Conservation (phyloP, 306 rosid genomes). For the Castanopsis chinensis region DNA sequence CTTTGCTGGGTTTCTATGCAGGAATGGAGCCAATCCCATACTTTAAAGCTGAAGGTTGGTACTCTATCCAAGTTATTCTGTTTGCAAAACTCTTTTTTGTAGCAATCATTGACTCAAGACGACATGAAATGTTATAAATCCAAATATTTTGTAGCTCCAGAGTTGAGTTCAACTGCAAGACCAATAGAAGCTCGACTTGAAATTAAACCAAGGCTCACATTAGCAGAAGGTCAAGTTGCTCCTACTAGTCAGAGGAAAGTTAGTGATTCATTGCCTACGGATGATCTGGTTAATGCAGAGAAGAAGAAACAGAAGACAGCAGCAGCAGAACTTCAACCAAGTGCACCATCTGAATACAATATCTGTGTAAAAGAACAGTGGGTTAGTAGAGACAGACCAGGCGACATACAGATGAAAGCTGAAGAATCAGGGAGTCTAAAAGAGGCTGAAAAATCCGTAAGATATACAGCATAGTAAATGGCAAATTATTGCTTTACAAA, state of each 20-base stretch:
- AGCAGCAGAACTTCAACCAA: neutral
- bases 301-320: neutral
- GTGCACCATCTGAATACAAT: neutral
- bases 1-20: neutral
- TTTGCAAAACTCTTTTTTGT: neutral
- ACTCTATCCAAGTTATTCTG: neutral
- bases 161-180: neutral
- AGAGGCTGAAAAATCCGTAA: neutral
- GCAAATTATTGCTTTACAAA: neutral
- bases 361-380: neutral
- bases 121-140: neutral
- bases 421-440: neutral
- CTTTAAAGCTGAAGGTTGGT: neutral
- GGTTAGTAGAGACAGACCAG: neutral
- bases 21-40: neutral
- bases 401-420: neutral
- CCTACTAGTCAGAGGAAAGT: neutral
- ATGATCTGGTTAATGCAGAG: neutral
- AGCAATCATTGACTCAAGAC: neutral
- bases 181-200: neutral
- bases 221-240: neutral
- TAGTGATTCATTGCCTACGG: neutral
- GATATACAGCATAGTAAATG: neutral
- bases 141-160: neutral
- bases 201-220: neutral